These are phyloP conservation scores for Phytopythium sindhum DNA, from an alignment of 352 stramenopile species.

Conservation along the genomic window DNA sequence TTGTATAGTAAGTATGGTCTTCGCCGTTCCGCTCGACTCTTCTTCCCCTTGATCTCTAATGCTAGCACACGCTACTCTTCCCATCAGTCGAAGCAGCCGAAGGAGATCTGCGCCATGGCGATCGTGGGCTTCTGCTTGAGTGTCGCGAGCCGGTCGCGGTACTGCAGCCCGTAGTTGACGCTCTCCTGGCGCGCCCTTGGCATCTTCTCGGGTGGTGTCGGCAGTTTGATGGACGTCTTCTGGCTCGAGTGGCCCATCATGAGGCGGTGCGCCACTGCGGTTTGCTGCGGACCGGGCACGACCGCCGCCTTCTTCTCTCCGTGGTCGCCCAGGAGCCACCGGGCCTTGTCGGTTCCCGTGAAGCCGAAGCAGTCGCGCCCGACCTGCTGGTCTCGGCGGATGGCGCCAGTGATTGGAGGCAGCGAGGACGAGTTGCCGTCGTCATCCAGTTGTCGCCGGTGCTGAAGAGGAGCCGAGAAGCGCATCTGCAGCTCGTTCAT, in stretches of 20 bases:
- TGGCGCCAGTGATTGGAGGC: slow-evolving; percentile 50
- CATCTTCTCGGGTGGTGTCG: slow-evolving; percentile 53
- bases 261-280: slow-evolving; percentile 70
- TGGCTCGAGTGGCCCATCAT: slow-evolving; percentile 86
- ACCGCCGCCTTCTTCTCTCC: slow-evolving; percentile 59
- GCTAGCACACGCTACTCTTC: background rate
- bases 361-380: slow-evolving; percentile 81
- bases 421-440: slow-evolving; percentile 30
- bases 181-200: slow-evolving; percentile 40
- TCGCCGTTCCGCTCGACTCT: background rate
- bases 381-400: slow-evolving; percentile 40
- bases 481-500: slow-evolving; percentile 81
- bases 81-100: slow-evolving; percentile 28
- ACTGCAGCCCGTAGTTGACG: slow-evolving; percentile 73
- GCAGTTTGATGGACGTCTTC: slow-evolving; percentile 71
- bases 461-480: slow-evolving; percentile 74
- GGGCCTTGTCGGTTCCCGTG: slow-evolving; percentile 72
- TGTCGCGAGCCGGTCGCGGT: slow-evolving; percentile 66
- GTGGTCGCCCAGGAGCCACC: slow-evolving; percentile 34
- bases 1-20: slow-evolving; percentile 6
- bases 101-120: slow-evolving; percentile 73
- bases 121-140: slow-evolving; percentile 81
- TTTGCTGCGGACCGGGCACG: slow-evolving; percentile 63
- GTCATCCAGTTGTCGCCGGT: slow-evolving; percentile 43
- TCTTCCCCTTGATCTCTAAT: background rate